phyloP scores from a whole-genome alignment of 2,329 filamentous ascomycete genomes.

The Dactylellina parvicollis region DNA sequence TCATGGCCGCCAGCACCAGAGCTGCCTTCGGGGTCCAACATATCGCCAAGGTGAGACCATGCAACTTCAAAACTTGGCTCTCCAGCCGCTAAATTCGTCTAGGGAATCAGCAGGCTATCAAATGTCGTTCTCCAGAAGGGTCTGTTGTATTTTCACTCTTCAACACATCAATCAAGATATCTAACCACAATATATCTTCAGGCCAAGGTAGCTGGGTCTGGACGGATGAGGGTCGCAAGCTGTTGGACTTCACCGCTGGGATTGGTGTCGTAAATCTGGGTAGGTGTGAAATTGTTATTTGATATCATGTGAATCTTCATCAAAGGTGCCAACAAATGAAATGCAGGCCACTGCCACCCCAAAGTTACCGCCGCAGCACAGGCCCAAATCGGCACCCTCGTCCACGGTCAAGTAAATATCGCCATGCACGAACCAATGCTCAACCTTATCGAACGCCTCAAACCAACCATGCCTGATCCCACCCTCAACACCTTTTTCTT shows the following conservation, averaged over 20 bases:
- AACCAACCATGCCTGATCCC: conserved; percentile 61
- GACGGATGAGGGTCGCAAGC: conserved; percentile 48
- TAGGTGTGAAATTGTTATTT: no score
- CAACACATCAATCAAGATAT: conserved; percentile 26
- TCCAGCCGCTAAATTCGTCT: conserved; percentile 20
- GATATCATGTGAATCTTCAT: no score
- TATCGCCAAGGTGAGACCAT: conserved; percentile 46
- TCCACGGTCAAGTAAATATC: conserved; percentile 62
- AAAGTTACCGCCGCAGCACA: conserved; percentile 61
- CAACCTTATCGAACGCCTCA: conserved; percentile 59
- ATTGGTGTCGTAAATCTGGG: conserved; percentile 49
- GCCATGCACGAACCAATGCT: conserved; percentile 61
- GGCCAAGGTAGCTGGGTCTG: conserved; percentile 47
- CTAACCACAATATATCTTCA: not conserved
- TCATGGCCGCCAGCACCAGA: conserved; percentile 41
- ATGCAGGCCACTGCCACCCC: conserved; percentile 59
- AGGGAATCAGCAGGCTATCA: conserved; percentile 52
- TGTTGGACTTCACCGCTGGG: conserved; percentile 45
- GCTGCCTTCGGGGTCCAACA: conserved; percentile 49
- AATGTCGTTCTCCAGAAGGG: conserved; percentile 42
- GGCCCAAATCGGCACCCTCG: conserved; percentile 60
- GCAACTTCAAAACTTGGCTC: conserved; percentile 16
- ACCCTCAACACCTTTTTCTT: conserved; percentile 62
- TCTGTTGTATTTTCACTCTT: conserved; percentile 32
- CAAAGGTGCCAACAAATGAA: not conserved